phyloP scores from a whole-genome alignment of 192 early-diverging fungal genomes.

The Coemansia aciculifera region DNA sequence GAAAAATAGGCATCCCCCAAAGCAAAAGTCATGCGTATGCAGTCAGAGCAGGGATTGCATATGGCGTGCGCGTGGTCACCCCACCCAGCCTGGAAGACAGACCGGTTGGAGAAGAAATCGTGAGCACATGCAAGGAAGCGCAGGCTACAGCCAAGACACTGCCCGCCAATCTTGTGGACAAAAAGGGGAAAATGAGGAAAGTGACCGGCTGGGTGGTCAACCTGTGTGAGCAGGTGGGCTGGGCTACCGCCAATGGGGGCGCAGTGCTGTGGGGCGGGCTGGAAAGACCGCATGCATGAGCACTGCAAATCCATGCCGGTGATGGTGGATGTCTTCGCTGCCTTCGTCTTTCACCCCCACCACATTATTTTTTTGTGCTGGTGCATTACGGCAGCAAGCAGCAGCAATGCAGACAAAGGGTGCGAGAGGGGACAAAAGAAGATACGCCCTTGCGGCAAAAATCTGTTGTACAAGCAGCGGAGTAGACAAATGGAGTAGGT shows the following conservation, averaged over 20 bases:
- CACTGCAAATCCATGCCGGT: conserved; percentile 39
- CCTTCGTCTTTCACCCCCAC: not conserved
- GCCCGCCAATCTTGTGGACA: conserved; percentile 1
- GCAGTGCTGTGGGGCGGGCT: conserved; percentile 14
- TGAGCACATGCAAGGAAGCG: not conserved
- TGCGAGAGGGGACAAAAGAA: not conserved
- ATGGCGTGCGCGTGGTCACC: conserved; percentile 1
- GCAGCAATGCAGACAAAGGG: conserved; percentile 10
- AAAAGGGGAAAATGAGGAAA: not conserved
- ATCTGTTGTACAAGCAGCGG: conserved; percentile 6
- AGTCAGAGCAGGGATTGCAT: not conserved
- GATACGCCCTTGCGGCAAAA: conserved; percentile 1
- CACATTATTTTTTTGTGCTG: not conserved
- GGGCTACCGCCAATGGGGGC: conserved; percentile 7
- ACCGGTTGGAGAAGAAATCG: conserved; percentile 15
- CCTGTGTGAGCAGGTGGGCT: not conserved
- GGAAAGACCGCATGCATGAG: conserved; percentile 48
- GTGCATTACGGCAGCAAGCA: not conserved
- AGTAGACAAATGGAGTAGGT: not conserved
- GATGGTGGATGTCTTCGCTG: not conserved
- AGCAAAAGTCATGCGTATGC: conserved; percentile 9
- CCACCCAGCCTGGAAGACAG: not conserved
- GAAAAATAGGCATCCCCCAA: not conserved
- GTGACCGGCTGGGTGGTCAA: not conserved
- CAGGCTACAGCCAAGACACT: not conserved